phyloP scores from a whole-genome alignment of 2,329 filamentous ascomycete genomes.

The Sarocladiaceae sp. region DNA sequence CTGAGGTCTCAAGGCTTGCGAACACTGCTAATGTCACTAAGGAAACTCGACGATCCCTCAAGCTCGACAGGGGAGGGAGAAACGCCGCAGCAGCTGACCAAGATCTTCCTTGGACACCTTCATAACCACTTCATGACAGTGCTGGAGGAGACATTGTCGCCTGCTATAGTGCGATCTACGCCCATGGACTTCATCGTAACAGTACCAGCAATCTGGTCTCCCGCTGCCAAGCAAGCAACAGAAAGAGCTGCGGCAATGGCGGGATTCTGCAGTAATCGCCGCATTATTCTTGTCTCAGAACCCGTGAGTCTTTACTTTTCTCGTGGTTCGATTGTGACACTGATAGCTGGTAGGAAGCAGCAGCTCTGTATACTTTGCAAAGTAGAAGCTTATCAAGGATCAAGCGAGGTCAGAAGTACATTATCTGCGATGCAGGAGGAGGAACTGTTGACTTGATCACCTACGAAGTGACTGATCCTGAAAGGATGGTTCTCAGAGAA shows the following conservation, averaged over 20 bases:
- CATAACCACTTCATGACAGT: slow-evolving; percentile 41
- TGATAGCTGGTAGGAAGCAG: slow-evolving; percentile 35
- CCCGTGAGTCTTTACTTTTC: slow-evolving; percentile 25
- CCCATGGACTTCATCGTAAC: slow-evolving; percentile 49
- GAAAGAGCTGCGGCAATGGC: slow-evolving; percentile 31
- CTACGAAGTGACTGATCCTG: slow-evolving; percentile 38
- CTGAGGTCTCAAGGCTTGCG: not conserved
- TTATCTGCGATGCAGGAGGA: slow-evolving; percentile 49
- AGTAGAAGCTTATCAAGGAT: slow-evolving; percentile 34
- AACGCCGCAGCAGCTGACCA: slow-evolving; percentile 28
- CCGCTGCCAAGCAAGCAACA: slow-evolving; percentile 45
- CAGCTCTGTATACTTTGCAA: slow-evolving; percentile 42
- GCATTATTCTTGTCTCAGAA: slow-evolving; percentile 42
- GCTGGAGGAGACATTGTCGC: slow-evolving; percentile 35
- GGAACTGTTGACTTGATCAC: slow-evolving; percentile 49
- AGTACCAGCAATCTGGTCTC: slow-evolving; percentile 54
- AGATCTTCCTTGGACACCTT: slow-evolving; percentile 39
- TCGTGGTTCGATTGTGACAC: not conserved
- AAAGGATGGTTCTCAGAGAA: slow-evolving; percentile 40
- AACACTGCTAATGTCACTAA: slow-evolving; percentile 11
- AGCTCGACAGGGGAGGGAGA: slow-evolving; percentile 22
- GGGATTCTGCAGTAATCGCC: slow-evolving; percentile 32
- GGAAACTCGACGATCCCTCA: slow-evolving; percentile 29
- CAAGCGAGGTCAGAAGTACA: slow-evolving; percentile 39
- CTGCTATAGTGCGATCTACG: slow-evolving; percentile 33